A percentile compares a stretch with the other conserved stretches of the same genome.
Evolutionary conservation across 1,139 yeast genomes (phyloP).

Genomic region (Hemisphaericaspora xylanilytica): DNA sequence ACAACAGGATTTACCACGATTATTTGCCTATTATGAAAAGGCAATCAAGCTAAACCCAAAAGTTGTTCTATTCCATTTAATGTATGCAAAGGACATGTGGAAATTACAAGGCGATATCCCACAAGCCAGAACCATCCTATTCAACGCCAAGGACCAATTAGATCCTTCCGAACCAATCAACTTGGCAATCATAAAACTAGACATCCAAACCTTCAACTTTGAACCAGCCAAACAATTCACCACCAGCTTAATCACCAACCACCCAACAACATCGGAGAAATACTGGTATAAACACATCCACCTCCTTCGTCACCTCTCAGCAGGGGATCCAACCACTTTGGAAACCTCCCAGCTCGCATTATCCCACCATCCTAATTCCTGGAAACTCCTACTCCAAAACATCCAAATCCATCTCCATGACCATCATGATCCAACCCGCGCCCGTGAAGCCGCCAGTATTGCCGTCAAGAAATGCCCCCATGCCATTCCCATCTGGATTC

Average conservation of each 20-base stretch:
- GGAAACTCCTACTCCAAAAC: slow-evolving; percentile 56
- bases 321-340: slow-evolving; percentile 31
- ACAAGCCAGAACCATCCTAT: slow-evolving; percentile 54
- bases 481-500: slow-evolving; percentile 53
- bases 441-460: slow-evolving; percentile 45
- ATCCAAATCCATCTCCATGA: slow-evolving; percentile 49
- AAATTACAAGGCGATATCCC: slow-evolving; percentile 41
- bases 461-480: slow-evolving; percentile 53
- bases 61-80: slow-evolving; percentile 52
- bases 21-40: slow-evolving; percentile 52
- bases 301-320: slow-evolving; percentile 37
- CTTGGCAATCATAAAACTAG: slow-evolving; percentile 70
- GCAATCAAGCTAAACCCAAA: slow-evolving; percentile 50
- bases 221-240: slow-evolving; percentile 45
- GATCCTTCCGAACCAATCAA: slow-evolving; percentile 43
- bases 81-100: slow-evolving; percentile 75
- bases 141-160: slow-evolving; percentile 35
- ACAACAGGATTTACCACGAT: slow-evolving; percentile 21
- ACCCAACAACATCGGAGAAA: slow-evolving; percentile 40
- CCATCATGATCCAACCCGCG: slow-evolving; percentile 28
- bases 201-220: slow-evolving; percentile 38
- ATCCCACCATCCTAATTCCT: slow-evolving; percentile 40
- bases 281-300: slow-evolving; percentile 66
- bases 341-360: slow-evolving; percentile 45
- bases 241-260: slow-evolving; percentile 14